Base-by-base conservation (phyloP, 768 basidiomycete species). In the Pisolithus orientalis region DNA sequence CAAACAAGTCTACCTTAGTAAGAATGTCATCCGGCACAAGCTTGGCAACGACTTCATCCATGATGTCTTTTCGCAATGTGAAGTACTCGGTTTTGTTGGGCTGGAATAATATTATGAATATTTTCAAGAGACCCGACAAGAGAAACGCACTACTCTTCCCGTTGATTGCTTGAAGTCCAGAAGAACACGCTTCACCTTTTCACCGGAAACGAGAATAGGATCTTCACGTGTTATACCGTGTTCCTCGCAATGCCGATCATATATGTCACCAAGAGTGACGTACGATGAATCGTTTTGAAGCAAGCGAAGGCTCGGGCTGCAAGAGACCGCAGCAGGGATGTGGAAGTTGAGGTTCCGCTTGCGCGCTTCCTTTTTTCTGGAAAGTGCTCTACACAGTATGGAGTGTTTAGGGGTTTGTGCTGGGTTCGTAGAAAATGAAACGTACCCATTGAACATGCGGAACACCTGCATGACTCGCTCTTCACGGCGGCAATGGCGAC, bases 211-310 rank as follows among this genome's bases (percentile, higher is more conserved):
- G 37, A 98, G 74, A 39, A 93, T 82, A 0, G 94, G 90, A 52
- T 96, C 91, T 68, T 98, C 96, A 57, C 87, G 79, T 1, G 82
- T 78, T 56, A 95, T 82, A 13, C 89, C 84, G 32, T 69, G 74
- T 52, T 80, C 77, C 53, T 85, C 78, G 65, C 92, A 94, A 65
- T 90, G 87, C 17, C 87, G 80, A 64, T 99, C 96, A 65, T 90
- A 96, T 49, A 99, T 87, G 57, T 99, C 96, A 39, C 90, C 90
- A 37, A 99, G 73, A 1, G 86, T 85, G 60, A 93, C 77, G 62
- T 96, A 94, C 0, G 94, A 96, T 0, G 87, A 81, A 66, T 98
- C 95, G 51, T 85, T 90, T 65, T 96, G 92, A 52, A 95, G 80
- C 40, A 99, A 71, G 38, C 96, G 87, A 40, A 94, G 78, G 51